These are phyloP conservation scores for Hyaloscypha finlandica DNA, from an alignment of 495 filamentous ascomycete species.

Conservation along the genomic window DNA sequence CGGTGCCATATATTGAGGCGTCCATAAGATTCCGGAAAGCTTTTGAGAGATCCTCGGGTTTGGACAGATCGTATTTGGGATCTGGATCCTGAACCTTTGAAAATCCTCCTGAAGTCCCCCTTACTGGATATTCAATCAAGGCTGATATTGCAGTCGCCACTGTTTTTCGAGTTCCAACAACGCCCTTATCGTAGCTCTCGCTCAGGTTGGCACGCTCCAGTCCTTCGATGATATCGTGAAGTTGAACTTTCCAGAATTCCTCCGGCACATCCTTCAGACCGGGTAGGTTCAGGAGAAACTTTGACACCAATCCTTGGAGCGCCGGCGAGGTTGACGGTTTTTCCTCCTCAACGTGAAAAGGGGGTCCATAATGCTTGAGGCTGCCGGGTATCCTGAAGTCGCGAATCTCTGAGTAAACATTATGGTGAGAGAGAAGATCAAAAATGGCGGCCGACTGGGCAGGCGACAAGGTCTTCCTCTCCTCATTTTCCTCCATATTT, in stretches of 20 bases:
- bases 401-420: conserved; percentile 63
- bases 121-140: conserved; percentile 59
- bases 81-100: conserved; percentile 34
- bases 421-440: conserved; percentile 65
- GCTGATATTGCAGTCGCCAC: conserved; percentile 63
- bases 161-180: conserved; percentile 62
- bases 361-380: conserved; percentile 60
- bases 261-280: conserved; percentile 55
- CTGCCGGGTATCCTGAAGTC: conserved; percentile 56
- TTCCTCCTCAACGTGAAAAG: conserved; percentile 43
- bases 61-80: conserved; percentile 52
- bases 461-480: conserved; percentile 27
- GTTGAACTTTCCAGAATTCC: conserved; percentile 57
- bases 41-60: conserved; percentile 50
- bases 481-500: not conserved
- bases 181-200: conserved; percentile 70
- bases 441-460: conserved; percentile 60
- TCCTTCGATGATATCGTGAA: conserved; percentile 48
- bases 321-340: conserved; percentile 51
- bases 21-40: conserved; percentile 61
- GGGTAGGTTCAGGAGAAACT: conserved; percentile 57
- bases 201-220: conserved; percentile 61
- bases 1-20: conserved; percentile 57
- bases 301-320: conserved; percentile 58
- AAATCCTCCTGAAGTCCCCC: conserved; percentile 56